Evolutionary conservation across 2,329 filamentous ascomycete species (phyloP).

Genomic region (Ophiosphaerella herpotricha): DNA sequence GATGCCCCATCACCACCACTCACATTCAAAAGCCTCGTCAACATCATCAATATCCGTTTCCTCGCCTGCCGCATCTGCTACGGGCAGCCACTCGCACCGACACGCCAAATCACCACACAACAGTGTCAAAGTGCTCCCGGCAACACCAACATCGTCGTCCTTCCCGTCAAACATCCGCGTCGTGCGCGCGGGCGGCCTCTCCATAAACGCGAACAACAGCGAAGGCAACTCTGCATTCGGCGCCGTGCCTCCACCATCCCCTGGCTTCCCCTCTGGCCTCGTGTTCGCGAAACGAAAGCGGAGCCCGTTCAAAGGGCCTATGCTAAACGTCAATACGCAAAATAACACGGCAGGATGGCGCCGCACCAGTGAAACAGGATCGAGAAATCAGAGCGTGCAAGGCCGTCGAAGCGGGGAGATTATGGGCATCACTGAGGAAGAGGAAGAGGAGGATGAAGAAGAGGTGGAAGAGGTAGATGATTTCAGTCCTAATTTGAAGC

Average conservation of each 20-base stretch:
- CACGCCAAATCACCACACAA: constrained; percentile 79
- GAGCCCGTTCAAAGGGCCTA: constrained; percentile 80
- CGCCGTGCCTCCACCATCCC: constrained; percentile 61
- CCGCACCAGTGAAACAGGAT: constrained; percentile 11
- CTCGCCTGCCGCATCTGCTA: constrained; percentile 49
- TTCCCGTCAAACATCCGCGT: constrained; percentile 89
- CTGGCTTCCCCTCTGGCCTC: constrained; percentile 56
- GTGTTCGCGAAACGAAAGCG: constrained; percentile 82
- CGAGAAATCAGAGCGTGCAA: constrained; percentile 61
- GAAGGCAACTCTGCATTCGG: constrained; percentile 51
- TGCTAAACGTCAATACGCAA: constrained; percentile 56
- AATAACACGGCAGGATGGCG: constrained; percentile 17
- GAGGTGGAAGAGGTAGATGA: constrained; percentile 62
- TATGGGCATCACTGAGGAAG: constrained; percentile 59
- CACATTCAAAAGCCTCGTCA: constrained; percentile 92
- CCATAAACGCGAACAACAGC: constrained; percentile 36
- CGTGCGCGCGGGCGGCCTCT: constrained; percentile 61
- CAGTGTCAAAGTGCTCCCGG: constrained; percentile 90
- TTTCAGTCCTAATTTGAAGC: constrained; percentile 57
- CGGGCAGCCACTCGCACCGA: constrained; percentile 63
- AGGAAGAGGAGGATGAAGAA: constrained; percentile 52
- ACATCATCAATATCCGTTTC: constrained; percentile 76
- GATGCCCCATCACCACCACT: constrained; percentile 74
- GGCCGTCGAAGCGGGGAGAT: constrained; percentile 75
- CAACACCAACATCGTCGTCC: constrained; percentile 71